Evolutionary conservation across 805 yeast genomes (phyloP).

Genomic region (Myxozyma nipponensis): DNA sequence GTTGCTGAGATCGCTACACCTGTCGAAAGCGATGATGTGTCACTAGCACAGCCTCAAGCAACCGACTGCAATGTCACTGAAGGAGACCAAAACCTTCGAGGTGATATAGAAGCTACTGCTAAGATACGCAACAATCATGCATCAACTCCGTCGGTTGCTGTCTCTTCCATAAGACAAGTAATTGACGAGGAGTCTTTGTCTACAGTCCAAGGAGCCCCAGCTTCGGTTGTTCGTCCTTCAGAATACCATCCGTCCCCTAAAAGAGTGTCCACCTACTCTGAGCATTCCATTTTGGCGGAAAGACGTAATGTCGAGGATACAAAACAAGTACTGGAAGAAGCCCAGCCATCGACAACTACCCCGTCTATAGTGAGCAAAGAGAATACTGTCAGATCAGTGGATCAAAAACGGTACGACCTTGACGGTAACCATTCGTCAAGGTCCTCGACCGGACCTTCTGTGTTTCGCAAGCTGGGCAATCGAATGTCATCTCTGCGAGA

Average conservation of each 20-base stretch:
- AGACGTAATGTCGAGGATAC: neutral
- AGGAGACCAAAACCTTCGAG: neutral
- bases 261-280: neutral
- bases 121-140: too few relatives aligned
- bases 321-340: too few relatives aligned
- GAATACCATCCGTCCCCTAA: neutral
- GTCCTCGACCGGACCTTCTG: neutral
- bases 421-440: neutral
- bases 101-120: neutral
- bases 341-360: neutral
- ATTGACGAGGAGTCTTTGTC: neutral
- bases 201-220: too few relatives aligned
- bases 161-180: neutral
- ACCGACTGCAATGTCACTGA: neutral
- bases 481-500: neutral
- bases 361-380: neutral
- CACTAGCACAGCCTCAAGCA: neutral
- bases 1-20: neutral
- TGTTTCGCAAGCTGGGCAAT: neutral
- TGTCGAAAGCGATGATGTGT: neutral
- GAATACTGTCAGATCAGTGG: slow-evolving; percentile 1
- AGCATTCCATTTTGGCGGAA: neutral
- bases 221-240: neutral
- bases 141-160: too few relatives aligned
- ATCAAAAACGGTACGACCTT: neutral